Evolutionary conservation across 2,329 filamentous ascomycete genomes (phyloP).

Genomic region (Zarea fungicola): DNA sequence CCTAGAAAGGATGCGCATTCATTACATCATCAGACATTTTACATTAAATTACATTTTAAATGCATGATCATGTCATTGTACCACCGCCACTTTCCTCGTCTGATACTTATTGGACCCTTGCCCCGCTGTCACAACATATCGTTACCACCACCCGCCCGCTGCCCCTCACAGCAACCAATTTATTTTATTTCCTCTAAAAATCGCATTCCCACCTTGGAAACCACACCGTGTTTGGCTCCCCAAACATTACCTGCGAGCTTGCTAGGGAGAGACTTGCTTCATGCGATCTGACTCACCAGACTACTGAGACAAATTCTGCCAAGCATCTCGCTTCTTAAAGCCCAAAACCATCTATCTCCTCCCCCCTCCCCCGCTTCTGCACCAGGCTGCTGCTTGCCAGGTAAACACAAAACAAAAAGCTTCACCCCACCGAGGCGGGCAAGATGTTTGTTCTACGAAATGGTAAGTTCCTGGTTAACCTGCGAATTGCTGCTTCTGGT

Average conservation of each 20-base stretch:
- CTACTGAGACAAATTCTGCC: background rate
- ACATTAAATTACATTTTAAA: too few species aligned
- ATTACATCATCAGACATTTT: background rate
- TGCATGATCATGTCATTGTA: background rate
- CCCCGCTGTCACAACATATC: background rate
- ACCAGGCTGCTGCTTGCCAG: background rate
- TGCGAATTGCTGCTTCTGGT: background rate
- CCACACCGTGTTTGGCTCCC: background rate
- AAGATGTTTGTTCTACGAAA: constrained; percentile 36
- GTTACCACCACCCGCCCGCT: background rate
- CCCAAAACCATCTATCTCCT: background rate
- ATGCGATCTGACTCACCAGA: too few species aligned
- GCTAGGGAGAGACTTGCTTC: too few species aligned
- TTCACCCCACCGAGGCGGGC: constrained; percentile 16
- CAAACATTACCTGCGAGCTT: too few species aligned
- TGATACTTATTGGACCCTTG: too few species aligned
- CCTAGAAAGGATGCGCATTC: too few species aligned
- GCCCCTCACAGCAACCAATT: constrained; percentile 2
- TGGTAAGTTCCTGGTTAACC: constrained; percentile 24
- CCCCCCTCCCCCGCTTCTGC: background rate
- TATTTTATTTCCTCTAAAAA: background rate
- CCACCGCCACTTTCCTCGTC: too few species aligned
- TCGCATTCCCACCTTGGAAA: background rate
- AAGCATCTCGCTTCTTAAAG: background rate
- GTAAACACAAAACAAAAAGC: constrained; percentile 6